Conservation (phyloP, 2,329 filamentous ascomycete species). For the Parafenestella ontariensis region DNA sequence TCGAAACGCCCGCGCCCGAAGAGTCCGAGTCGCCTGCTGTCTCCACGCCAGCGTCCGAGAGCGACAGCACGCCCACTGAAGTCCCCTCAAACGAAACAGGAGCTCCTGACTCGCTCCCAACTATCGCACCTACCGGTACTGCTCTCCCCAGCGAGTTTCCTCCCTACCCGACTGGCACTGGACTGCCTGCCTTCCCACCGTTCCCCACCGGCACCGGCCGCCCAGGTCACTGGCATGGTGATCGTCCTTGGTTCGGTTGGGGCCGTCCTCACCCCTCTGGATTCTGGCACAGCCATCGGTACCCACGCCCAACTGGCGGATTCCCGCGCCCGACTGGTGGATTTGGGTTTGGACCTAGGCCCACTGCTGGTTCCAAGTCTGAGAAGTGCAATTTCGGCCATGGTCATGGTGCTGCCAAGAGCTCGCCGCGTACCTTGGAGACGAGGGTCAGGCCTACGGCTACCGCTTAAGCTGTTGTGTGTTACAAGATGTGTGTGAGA, state of each 20-base stretch:
- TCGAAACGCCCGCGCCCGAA: slow-evolving; percentile 4
- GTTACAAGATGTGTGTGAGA: background rate
- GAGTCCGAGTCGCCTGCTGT: slow-evolving; percentile 3
- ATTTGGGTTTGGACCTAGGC: slow-evolving; percentile 1
- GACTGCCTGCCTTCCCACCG: slow-evolving; percentile 1
- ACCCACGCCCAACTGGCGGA: slow-evolving; percentile 7
- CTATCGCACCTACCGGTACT: slow-evolving; percentile 4
- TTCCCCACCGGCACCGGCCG: slow-evolving; percentile 12
- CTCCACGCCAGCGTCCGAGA: slow-evolving; percentile 5
- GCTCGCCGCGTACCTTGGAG: slow-evolving; percentile 30
- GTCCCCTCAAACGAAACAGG: slow-evolving; percentile 8
- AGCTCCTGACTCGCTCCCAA: slow-evolving; percentile 2
- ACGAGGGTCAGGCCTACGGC: slow-evolving; percentile 31
- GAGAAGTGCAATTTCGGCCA: slow-evolving; percentile 14
- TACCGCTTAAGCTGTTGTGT: slow-evolving; percentile 11
- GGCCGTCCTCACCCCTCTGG: slow-evolving; percentile 25
- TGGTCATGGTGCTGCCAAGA: slow-evolving; percentile 10
- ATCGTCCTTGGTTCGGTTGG: slow-evolving; percentile 17
- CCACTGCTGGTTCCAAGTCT: slow-evolving; percentile 9
- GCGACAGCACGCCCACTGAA: background rate
- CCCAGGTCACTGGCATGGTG: slow-evolving; percentile 5
- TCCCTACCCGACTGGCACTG: slow-evolving; percentile 12
- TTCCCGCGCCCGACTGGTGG: background rate
- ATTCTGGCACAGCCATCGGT: slow-evolving; percentile 15
- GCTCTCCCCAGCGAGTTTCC: slow-evolving; percentile 5